phyloP scores from a whole-genome alignment of 352 stramenopile species.

The Globisporangium middletonii region DNA sequence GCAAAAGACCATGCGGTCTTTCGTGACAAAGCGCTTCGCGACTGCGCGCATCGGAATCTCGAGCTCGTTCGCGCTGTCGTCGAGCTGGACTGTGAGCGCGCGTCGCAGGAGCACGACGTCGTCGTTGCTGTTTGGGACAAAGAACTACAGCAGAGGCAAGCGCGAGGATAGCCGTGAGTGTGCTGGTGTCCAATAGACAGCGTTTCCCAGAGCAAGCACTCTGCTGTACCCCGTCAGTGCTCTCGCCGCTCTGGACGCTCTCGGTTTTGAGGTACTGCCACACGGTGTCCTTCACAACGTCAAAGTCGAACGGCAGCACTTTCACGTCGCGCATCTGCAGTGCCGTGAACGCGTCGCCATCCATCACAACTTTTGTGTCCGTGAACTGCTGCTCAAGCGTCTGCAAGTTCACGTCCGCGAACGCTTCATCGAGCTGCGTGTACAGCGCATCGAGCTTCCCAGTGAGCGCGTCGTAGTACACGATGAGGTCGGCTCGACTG shows the following conservation, averaged over 20 bases:
- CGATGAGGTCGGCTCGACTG: slow-evolving; percentile 1
- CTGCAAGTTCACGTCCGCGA: slow-evolving; percentile 1
- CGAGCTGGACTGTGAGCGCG: not conserved
- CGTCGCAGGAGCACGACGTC: slow-evolving; percentile 2
- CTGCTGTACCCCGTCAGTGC: not conserved
- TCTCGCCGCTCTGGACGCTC: not conserved
- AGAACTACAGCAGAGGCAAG: slow-evolving; percentile 1
- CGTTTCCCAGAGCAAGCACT: not conserved
- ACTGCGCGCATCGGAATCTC: slow-evolving; percentile 1
- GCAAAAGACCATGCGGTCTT: slow-evolving; percentile 8
- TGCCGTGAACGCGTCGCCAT: not conserved
- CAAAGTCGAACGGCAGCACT: slow-evolving; percentile 9
- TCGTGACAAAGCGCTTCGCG: slow-evolving; percentile 6
- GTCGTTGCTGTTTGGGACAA: not conserved
- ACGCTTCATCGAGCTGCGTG: slow-evolving; percentile 2
- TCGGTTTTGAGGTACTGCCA: slow-evolving; percentile 1
- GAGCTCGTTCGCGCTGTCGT: not conserved
- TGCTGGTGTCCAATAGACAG: not conserved
- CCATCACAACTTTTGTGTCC: slow-evolving; percentile 1
- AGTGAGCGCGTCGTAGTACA: slow-evolving; percentile 8
- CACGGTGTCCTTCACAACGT: not conserved
- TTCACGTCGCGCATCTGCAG: slow-evolving; percentile 6
- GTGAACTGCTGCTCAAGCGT: slow-evolving; percentile 1
- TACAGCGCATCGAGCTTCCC: slow-evolving; percentile 4
- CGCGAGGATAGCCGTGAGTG: not conserved